These are phyloP conservation scores for Russula ochroleuca DNA, from an alignment of 768 basidiomycete species.

Conservation along the genomic window DNA sequence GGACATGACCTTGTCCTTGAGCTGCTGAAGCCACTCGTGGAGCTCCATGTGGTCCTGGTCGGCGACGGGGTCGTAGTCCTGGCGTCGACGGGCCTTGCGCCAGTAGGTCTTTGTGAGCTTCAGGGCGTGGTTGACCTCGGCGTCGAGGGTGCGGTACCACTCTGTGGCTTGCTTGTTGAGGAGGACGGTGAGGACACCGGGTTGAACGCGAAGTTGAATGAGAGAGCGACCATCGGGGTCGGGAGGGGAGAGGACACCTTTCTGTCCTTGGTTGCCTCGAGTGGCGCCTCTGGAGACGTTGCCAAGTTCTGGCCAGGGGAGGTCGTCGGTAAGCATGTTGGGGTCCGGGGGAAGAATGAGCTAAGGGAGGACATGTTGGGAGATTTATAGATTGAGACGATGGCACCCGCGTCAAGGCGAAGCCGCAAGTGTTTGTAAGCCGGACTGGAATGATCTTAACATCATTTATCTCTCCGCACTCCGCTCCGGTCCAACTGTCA, in stretches of 20 bases:
- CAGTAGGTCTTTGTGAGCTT: constrained; percentile 85
- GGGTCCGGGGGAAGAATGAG: constrained; percentile 19
- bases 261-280: constrained; percentile 81
- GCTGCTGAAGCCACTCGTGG: constrained; percentile 82
- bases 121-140: constrained; percentile 73
- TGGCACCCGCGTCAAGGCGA: background rate
- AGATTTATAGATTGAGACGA: constrained; percentile 20
- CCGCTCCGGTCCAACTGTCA: constrained; percentile 1
- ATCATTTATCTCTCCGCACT: background rate
- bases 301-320: constrained; percentile 82
- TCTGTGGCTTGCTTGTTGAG: constrained; percentile 75
- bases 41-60: constrained; percentile 89
- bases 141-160: constrained; percentile 76
- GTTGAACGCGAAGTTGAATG: constrained; percentile 78
- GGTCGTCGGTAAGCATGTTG: constrained; percentile 58
- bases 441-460: background rate
- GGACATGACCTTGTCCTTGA: constrained; percentile 87
- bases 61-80: constrained; percentile 79
- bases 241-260: constrained; percentile 66
- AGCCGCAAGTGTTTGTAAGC: background rate
- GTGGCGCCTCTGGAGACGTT: constrained; percentile 83
- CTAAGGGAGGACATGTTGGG: background rate
- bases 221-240: constrained; percentile 72
- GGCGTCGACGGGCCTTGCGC: constrained; percentile 69
- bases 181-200: constrained; percentile 71